Conservation (phyloP, 495 filamentous ascomycete species). For the Tetracladium setigerum region DNA sequence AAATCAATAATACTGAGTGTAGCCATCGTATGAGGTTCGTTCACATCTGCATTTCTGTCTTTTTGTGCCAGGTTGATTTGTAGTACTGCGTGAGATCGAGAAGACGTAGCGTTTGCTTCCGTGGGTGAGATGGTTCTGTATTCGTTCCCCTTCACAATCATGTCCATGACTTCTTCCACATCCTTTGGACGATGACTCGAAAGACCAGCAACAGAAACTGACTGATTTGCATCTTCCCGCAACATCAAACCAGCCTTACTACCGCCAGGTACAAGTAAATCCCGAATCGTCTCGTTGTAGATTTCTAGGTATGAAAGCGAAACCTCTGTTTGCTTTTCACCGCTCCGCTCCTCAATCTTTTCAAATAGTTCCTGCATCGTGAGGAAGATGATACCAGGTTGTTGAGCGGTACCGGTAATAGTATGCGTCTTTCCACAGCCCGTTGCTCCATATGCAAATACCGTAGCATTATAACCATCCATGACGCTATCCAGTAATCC, state of each 20-base stretch:
- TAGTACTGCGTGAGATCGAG: constrained; percentile 94
- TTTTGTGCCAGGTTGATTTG: constrained; percentile 95
- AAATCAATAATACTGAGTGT: constrained; percentile 97
- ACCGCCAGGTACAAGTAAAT: constrained; percentile 79
- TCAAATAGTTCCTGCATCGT: constrained; percentile 99
- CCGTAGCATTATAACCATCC: constrained; percentile 97
- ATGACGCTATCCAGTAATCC: constrained; percentile 86
- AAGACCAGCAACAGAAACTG: constrained; percentile 85
- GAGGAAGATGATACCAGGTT: constrained; percentile 96
- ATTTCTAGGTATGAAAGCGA: constrained; percentile 97
- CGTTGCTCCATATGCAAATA: constrained; percentile 97
- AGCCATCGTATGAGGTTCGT: constrained; percentile 95
- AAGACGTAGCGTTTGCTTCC: constrained; percentile 95
- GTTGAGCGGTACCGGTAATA: constrained; percentile 88
- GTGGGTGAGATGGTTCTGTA: constrained; percentile 94
- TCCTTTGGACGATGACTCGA: constrained; percentile 80
- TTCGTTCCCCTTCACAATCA: constrained; percentile 94
- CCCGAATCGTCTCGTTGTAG: constrained; percentile 98
- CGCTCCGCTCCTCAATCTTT: constrained; percentile 75
- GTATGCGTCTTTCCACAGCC: constrained; percentile 99
- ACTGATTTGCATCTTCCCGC: constrained; percentile 88
- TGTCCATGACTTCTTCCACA: constrained; percentile 96
- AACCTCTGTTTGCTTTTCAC: constrained; percentile 83
- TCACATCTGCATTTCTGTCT: constrained; percentile 85
- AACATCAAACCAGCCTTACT: constrained; percentile 87